phyloP scores from a whole-genome alignment of 2,329 filamentous ascomycete genomes.

The Aspergillus intermedius region DNA sequence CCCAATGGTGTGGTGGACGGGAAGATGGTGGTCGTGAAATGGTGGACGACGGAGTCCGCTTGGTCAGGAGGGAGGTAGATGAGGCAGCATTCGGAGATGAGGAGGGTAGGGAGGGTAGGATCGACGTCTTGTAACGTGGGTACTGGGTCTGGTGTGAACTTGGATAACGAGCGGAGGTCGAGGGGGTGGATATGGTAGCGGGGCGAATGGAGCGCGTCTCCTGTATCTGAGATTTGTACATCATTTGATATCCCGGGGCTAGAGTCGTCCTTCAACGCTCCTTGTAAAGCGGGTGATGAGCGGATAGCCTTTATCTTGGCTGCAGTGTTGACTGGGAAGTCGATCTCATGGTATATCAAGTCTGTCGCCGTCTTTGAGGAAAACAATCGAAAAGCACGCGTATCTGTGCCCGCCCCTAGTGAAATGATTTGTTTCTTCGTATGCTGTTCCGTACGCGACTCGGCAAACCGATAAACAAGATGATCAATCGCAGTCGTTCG shows the following conservation, averaged over 20 bases:
- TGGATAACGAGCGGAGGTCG: conserved; percentile 59
- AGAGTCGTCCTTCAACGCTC: conserved; percentile 12
- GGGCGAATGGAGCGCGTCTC: conserved; percentile 41
- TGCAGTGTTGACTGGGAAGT: conserved; percentile 69
- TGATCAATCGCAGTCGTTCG: conserved; percentile 76
- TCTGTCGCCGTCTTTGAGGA: conserved; percentile 36
- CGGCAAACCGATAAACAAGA: conserved; percentile 67
- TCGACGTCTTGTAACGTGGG: conserved; percentile 43
- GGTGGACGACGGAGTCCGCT: conserved; percentile 58
- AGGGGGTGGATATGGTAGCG: conserved; percentile 54
- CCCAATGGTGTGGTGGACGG: conserved; percentile 44
- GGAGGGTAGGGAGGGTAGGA: conserved; percentile 63
- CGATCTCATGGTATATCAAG: conserved; percentile 82
- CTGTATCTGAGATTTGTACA: conserved; percentile 31
- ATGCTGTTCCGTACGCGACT: conserved; percentile 19
- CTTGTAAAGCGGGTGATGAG: conserved; percentile 25
- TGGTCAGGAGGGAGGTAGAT: conserved; percentile 70
- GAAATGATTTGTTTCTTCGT: conserved; percentile 69
- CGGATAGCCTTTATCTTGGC: conserved; percentile 53
- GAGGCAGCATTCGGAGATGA: conserved; percentile 92
- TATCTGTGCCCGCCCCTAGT: conserved; percentile 89
- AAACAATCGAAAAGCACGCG: conserved; percentile 72
- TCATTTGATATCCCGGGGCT: conserved; percentile 23
- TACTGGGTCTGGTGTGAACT: not conserved
- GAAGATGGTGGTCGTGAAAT: conserved; percentile 54